Conservation (phyloP, 768 basidiomycete genomes). For the Multifurca ochricompacta region DNA sequence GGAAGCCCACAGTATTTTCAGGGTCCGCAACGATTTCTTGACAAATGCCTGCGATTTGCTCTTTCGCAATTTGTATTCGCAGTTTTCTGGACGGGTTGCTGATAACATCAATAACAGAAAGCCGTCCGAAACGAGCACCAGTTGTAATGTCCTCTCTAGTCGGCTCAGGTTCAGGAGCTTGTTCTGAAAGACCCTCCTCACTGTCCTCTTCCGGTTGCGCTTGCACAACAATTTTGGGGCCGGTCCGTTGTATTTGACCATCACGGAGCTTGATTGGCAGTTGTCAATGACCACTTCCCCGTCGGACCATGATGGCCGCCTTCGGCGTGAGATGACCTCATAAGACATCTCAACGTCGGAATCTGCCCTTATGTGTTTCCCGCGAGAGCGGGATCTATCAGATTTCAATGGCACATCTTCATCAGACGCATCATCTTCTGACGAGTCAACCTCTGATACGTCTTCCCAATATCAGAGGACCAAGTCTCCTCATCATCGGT, state of each 20-base stretch:
- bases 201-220: constrained; percentile 28
- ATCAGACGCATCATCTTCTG: constrained; percentile 26
- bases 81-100: constrained; percentile 54
- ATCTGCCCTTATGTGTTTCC: constrained; percentile 28
- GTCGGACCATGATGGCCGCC: constrained; percentile 36
- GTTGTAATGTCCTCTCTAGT: constrained; percentile 66
- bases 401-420: constrained; percentile 24
- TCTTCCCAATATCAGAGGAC: constrained; percentile 36
- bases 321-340: constrained; percentile 53
- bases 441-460: constrained; percentile 21
- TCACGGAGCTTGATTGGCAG: constrained; percentile 84
- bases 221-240: constrained; percentile 28
- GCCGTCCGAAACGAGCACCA: constrained; percentile 82
- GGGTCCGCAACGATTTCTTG: constrained; percentile 93
- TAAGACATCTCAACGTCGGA: constrained; percentile 67
- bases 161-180: constrained; percentile 23
- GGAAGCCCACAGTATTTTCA: constrained; percentile 73
- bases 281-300: constrained; percentile 45
- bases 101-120: constrained; percentile 67
- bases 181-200: constrained; percentile 29
- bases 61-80: constrained; percentile 73
- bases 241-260: constrained; percentile 64
- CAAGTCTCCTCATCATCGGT: constrained; percentile 51
- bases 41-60: constrained; percentile 89
- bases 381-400: constrained; percentile 20